phyloP scores from a whole-genome alignment of 2,329 filamentous ascomycete genomes.

The Cercospora beticola region DNA sequence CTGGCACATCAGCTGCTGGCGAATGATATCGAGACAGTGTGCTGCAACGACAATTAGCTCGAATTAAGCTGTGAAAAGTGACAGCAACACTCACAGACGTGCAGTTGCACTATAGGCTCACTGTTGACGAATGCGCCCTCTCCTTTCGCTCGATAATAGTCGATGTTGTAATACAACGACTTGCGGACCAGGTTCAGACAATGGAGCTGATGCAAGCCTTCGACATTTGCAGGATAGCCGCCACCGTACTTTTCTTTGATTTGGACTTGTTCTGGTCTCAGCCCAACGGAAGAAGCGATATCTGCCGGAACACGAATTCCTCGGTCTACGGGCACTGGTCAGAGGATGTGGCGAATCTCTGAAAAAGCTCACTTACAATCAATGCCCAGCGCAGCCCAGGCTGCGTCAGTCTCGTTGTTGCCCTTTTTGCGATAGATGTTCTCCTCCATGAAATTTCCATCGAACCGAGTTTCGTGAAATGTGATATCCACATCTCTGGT shows the following conservation, averaged over 20 bases:
- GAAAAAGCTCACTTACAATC: constrained; percentile 39
- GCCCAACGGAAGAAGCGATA: constrained; percentile 44
- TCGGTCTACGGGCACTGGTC: constrained; percentile 10
- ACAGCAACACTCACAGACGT: constrained; percentile 53
- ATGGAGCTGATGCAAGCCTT: constrained; percentile 59
- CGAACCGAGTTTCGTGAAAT: constrained; percentile 44
- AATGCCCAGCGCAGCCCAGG: constrained; percentile 56
- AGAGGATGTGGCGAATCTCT: neutral
- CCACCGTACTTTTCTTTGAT: constrained; percentile 57
- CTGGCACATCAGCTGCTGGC: constrained; percentile 66
- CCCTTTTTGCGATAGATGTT: constrained; percentile 54
- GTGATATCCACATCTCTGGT: constrained; percentile 23
- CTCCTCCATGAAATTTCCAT: constrained; percentile 58
- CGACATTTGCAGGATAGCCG: constrained; percentile 59
- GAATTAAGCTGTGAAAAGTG: neutral
- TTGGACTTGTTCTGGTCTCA: constrained; percentile 57
- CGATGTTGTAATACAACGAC: constrained; percentile 60
- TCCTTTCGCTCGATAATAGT: constrained; percentile 55
- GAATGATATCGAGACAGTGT: constrained; percentile 62
- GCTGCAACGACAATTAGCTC: constrained; percentile 37
- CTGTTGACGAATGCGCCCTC: constrained; percentile 58
- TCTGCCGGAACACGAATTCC: constrained; percentile 17
- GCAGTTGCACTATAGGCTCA: constrained; percentile 55
- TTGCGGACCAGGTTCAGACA: constrained; percentile 63
- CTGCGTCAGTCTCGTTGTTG: constrained; percentile 51